A percentile compares a stretch with the other conserved stretches of the same genome.
Evolutionary conservation across 2,329 filamentous ascomycete species (phyloP).

Genomic region (Raffaelea ambrosiae): DNA sequence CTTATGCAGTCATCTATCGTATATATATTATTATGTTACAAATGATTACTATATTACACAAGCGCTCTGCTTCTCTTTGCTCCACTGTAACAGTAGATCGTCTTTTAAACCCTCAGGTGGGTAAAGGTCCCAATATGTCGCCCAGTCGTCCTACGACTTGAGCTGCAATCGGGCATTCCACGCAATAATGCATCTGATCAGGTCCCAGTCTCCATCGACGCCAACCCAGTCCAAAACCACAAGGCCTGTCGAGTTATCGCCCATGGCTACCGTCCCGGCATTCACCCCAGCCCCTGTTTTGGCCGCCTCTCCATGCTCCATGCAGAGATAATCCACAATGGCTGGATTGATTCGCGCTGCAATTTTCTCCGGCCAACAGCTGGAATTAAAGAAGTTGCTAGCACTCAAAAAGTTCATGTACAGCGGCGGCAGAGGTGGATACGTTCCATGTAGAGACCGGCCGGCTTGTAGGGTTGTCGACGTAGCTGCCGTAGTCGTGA

Average conservation of each 20-base stretch:
- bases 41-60: not conserved
- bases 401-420: slow-evolving; percentile 87
- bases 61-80: too few relatives aligned
- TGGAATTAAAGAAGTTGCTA: slow-evolving; percentile 87
- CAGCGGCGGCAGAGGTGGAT: slow-evolving; percentile 37
- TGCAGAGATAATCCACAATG: slow-evolving; percentile 54
- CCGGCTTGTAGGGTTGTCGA: too few relatives aligned
- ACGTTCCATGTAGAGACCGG: too few relatives aligned
- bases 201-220: slow-evolving; percentile 77
- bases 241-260: slow-evolving; percentile 74
- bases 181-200: slow-evolving; percentile 77
- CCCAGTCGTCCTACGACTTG: slow-evolving; percentile 23
- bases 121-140: too few relatives aligned
- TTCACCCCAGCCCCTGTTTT: slow-evolving; percentile 26
- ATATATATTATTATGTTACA: not conserved
- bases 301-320: slow-evolving; percentile 43
- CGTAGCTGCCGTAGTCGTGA: slow-evolving; percentile 18
- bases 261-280: slow-evolving; percentile 16
- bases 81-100: too few relatives aligned
- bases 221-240: slow-evolving; percentile 95
- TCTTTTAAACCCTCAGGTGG: too few relatives aligned
- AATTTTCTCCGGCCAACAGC: slow-evolving; percentile 90
- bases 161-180: slow-evolving; percentile 70
- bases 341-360: slow-evolving; percentile 81
- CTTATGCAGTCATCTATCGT: too few relatives aligned